phyloP scores from a whole-genome alignment of 352 stramenopile species.

The Nothophytophthora sp. region DNA sequence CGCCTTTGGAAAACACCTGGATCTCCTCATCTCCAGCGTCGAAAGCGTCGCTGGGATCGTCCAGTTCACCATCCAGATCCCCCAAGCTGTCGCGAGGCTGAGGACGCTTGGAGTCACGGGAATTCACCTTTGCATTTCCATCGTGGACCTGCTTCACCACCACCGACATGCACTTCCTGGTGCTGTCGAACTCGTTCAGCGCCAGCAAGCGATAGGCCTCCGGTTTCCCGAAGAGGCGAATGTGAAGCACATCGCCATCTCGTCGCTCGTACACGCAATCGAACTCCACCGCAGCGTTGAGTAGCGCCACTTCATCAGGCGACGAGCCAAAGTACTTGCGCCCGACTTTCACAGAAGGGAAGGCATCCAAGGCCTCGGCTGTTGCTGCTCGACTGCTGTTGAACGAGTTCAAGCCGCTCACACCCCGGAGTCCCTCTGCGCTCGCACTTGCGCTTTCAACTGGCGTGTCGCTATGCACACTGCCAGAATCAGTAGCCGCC shows the following conservation, averaged over 20 bases:
- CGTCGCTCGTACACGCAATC: constrained; percentile 80
- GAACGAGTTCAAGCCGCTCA: constrained; percentile 19
- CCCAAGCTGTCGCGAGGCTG: constrained; percentile 20
- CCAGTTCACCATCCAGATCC: constrained; percentile 32
- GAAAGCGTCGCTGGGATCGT: constrained; percentile 13
- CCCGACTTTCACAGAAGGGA: constrained; percentile 32
- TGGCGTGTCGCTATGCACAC: constrained; percentile 20
- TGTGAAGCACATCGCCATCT: constrained; percentile 74
- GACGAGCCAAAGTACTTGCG: constrained; percentile 78
- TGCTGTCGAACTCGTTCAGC: constrained; percentile 89
- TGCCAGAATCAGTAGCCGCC: constrained; percentile 9
- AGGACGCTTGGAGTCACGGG: constrained; percentile 5
- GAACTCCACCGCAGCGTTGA: constrained; percentile 82
- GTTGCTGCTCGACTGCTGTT: constrained; percentile 19
- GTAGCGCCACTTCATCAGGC: constrained; percentile 78
- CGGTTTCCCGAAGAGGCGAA: constrained; percentile 72
- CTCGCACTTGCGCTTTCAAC: constrained; percentile 8
- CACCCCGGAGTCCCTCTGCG: neutral
- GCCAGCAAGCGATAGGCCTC: constrained; percentile 80
- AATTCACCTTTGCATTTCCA: neutral
- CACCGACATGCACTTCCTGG: constrained; percentile 86
- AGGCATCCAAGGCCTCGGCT: constrained; percentile 27
- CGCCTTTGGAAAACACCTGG: constrained; percentile 86
- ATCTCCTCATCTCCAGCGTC: constrained; percentile 53
- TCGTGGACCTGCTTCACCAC: constrained; percentile 56